Base-by-base conservation (phyloP, 495 filamentous ascomycete species). In the Clavariopsis aquatica region DNA sequence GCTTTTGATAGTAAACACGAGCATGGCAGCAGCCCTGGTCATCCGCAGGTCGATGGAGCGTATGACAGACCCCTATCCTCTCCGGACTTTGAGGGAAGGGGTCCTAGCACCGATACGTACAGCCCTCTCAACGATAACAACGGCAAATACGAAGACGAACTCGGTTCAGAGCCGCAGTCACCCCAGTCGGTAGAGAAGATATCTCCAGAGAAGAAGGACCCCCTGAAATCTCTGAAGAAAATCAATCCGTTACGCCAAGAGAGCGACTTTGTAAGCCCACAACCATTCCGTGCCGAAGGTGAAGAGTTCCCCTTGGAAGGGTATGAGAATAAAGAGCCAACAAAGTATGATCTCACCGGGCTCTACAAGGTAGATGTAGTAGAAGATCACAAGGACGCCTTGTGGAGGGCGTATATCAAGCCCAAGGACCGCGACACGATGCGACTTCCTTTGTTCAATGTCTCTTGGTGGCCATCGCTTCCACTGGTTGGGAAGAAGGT, bases 401-500 rank as follows among this genome's bases (percentile, higher is more conserved):
- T 82, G 4, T 98, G 94, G 94, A 85, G 88, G 73, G 87, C 86
- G 57, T 96, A 91, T 73, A 77, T 98, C 29, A 84, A 83, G 65
- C 81, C 83, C 19, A 90, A 89, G 65, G 90, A 98, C 66, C 87
- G 95, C 24, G 90, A 92, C 26, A 96, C 89, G 1, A 90, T 92
- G 80, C 83, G 91, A 47, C 76, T 96, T n/a, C 85, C 92, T 0
- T 82, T 85, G 7, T 91, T 95, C 8, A 87, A 85, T 79, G 15
- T n/a, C 12, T 85, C 84, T n/a, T 96, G 88, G 87, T 84, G 95
- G 78, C 89, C 91, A 2, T 84, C 85, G 0, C 71, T 97, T 24
- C 92, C 91, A 26, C 75, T 93, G 1, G 71, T 98, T 41, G 91
- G 90, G 55, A 87, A 90, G 75, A 97, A 96, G 74, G 92, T 96